Conservation (phyloP, 331 rosid genomes). For the Stylosanthes scabra region DNA sequence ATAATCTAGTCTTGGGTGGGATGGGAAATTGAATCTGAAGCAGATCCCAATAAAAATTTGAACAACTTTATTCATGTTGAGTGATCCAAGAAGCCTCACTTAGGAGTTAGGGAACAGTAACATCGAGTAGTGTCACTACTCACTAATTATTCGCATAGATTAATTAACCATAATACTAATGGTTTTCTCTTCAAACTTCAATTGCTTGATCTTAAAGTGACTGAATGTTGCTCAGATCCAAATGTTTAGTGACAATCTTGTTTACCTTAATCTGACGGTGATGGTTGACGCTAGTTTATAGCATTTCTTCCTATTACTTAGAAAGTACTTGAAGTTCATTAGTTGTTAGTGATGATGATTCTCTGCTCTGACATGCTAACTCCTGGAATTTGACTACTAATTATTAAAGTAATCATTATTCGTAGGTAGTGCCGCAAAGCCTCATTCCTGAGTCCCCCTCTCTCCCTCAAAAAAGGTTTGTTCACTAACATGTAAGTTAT, state of each 20-base stretch:
- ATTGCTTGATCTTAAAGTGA: constrained; percentile 41
- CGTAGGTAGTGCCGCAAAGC: not conserved
- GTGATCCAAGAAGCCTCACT: constrained; percentile 37
- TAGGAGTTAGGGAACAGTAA: constrained; percentile 7
- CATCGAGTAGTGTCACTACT: constrained; percentile 10
- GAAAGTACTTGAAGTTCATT: constrained; percentile 21
- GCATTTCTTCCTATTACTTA: not conserved
- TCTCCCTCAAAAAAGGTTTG: no score
- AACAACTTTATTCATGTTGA: not conserved
- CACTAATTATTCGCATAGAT: not conserved
- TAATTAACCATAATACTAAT: not conserved
- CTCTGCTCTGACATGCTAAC: constrained; percentile 18
- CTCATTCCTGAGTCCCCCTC: no score
- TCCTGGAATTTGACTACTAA: constrained; percentile 1
- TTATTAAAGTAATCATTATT: no score
- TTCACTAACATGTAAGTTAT: no score
- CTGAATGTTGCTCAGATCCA: not conserved
- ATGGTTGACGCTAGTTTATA: constrained; percentile 26
- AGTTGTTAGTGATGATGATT: constrained; percentile 7
- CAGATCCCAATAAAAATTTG: constrained; percentile 35
- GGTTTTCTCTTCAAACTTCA: constrained; percentile 13
- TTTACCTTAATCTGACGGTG: constrained; percentile 4
- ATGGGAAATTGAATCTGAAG: constrained; percentile 38
- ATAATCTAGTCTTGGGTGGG: constrained; percentile 9
- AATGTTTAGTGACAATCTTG: constrained; percentile 31